phyloP scores from a whole-genome alignment of 805 yeast genomes.

The Zygotorulaspora chibaensis region DNA sequence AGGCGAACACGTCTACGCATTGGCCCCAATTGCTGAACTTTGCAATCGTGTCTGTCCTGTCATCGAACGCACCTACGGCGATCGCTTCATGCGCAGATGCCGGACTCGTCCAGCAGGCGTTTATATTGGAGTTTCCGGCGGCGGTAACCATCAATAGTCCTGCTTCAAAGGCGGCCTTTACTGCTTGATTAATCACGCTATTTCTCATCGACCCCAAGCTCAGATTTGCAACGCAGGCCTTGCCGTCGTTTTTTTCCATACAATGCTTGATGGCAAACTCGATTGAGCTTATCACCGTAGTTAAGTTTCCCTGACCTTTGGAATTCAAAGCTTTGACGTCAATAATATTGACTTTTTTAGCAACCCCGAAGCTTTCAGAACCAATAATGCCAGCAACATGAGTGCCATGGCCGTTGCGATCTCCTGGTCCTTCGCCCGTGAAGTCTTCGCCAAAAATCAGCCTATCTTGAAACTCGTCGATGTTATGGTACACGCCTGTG shows the following conservation, averaged over 20 bases:
- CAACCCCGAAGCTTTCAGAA: slow-evolving; percentile 75
- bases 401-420: slow-evolving; percentile 82
- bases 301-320: slow-evolving; percentile 66
- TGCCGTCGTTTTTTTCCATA: slow-evolving; percentile 24
- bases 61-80: slow-evolving; percentile 88
- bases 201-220: slow-evolving; percentile 76
- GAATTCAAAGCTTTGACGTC: slow-evolving; percentile 72
- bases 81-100: slow-evolving; percentile 70
- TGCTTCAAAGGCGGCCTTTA: slow-evolving; percentile 65
- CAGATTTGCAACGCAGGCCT: slow-evolving; percentile 66
- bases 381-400: slow-evolving; percentile 91
- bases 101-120: slow-evolving; percentile 84
- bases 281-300: slow-evolving; percentile 60
- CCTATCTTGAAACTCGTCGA: slow-evolving; percentile 62
- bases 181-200: slow-evolving; percentile 64
- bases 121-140: slow-evolving; percentile 76
- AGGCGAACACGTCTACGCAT: slow-evolving; percentile 84
- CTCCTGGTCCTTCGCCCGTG: slow-evolving; percentile 60
- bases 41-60: slow-evolving; percentile 63
- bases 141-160: slow-evolving; percentile 76
- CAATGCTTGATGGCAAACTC: slow-evolving; percentile 65
- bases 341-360: slow-evolving; percentile 59
- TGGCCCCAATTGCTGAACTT: slow-evolving; percentile 86
- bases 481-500: slow-evolving; percentile 66
- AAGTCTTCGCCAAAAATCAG: slow-evolving; percentile 58